Conservation (phyloP, 257 asterid species). For the Solanum dulcamara region DNA sequence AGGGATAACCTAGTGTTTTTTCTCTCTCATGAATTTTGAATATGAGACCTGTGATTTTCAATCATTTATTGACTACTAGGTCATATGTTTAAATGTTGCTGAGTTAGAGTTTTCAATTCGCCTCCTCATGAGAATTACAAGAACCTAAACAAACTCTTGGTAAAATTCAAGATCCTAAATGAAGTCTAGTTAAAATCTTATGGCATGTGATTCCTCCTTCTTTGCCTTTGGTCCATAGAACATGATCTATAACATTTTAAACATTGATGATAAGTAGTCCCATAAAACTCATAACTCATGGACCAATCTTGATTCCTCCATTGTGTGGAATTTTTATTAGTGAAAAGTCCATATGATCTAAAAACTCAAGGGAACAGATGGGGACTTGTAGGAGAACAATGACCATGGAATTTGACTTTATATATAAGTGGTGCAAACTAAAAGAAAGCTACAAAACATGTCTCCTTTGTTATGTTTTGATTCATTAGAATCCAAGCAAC, state of each 20-base stretch:
- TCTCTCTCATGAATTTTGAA: not conserved
- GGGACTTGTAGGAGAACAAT: slow-evolving; percentile 28
- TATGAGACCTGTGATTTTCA: not conserved
- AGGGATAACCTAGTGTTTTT: not conserved
- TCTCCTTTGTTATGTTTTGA: not conserved
- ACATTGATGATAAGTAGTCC: not conserved
- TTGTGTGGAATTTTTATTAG: not conserved
- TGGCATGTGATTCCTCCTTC: not conserved
- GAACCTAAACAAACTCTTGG: not conserved
- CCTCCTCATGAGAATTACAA: not conserved
- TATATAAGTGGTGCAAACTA: slow-evolving; percentile 31
- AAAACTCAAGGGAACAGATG: slow-evolving; percentile 18
- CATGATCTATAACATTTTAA: not conserved
- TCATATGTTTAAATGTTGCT: not conserved
- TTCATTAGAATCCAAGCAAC: not conserved
- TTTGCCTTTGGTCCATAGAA: not conserved
- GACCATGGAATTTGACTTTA: slow-evolving; percentile 26
- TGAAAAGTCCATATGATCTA: slow-evolving; percentile 17
- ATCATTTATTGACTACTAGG: not conserved
- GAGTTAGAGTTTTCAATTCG: not conserved
- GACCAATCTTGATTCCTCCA: not conserved
- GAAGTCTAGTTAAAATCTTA: not conserved
- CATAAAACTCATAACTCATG: not conserved
- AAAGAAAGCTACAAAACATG: slow-evolving; percentile 51
- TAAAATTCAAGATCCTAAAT: not conserved